Evolutionary conservation across 495 filamentous ascomycete species (phyloP).

Genomic region (Lophium mytilinum): DNA sequence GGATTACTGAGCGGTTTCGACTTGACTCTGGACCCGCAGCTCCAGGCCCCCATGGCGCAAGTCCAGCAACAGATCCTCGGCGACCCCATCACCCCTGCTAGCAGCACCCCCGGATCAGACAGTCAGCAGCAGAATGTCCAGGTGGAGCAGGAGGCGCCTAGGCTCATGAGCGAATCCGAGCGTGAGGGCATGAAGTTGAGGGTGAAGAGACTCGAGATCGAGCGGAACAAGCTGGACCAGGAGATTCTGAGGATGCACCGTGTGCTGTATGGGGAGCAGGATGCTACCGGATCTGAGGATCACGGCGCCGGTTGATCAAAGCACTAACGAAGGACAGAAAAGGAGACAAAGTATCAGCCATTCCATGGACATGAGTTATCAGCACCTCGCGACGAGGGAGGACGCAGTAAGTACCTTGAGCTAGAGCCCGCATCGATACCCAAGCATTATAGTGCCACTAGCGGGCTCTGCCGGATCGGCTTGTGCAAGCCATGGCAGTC

Average conservation of each 20-base stretch:
- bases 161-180: constrained; percentile 1
- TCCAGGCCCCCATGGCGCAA: neutral
- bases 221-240: constrained; percentile 8
- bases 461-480: too few relatives aligned
- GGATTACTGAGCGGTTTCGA: neutral
- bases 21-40: neutral
- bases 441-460: too few relatives aligned
- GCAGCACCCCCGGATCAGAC: neutral
- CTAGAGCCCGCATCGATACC: too few relatives aligned
- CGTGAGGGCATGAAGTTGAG: constrained; percentile 8
- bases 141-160: neutral
- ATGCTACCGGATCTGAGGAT: too few relatives aligned
- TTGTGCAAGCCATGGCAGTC: too few relatives aligned
- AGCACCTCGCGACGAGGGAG: too few relatives aligned
- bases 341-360: too few relatives aligned
- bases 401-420: too few relatives aligned
- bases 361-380: too few relatives aligned
- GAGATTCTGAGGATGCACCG: constrained; percentile 8
- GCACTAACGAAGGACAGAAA: too few relatives aligned
- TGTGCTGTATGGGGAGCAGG: neutral
- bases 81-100: neutral
- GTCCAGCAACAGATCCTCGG: neutral
- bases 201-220: constrained; percentile 15
- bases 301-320: neutral
- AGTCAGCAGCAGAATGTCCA: neutral